Conservation (phyloP, 805 yeast species). For the Zygotorulaspora florentina region DNA sequence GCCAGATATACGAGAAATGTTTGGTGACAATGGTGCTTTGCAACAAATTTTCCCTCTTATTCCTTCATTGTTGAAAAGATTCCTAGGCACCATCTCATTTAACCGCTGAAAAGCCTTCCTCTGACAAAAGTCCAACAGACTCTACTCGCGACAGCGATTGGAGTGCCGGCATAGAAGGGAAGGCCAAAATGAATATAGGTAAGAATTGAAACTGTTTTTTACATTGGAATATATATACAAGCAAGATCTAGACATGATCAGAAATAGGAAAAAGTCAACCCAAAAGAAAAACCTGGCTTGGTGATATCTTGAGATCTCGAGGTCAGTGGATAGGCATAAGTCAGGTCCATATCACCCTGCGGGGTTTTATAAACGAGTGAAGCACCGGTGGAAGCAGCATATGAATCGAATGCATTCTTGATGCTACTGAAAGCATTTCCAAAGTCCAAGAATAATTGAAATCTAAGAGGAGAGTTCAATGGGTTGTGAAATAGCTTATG, state of each 20-base stretch:
- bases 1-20: no score
- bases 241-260: constrained; percentile 14
- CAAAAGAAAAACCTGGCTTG: constrained; percentile 55
- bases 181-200: no score
- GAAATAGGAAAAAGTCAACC: constrained; percentile 46
- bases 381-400: constrained; percentile 45
- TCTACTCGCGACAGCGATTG: no score
- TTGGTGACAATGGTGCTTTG: no score
- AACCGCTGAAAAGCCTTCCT: no score
- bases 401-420: constrained; percentile 18
- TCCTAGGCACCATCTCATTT: no score
- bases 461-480: constrained; percentile 45
- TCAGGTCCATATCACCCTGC: constrained; percentile 51
- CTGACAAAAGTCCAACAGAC: no score
- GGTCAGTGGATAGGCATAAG: constrained; percentile 51
- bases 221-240: neutral
- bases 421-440: constrained; percentile 43
- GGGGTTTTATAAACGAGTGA: constrained; percentile 53
- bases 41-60: no score
- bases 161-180: no score
- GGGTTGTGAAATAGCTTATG: constrained; percentile 50
- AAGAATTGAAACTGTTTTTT: neutral
- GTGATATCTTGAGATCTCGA: constrained; percentile 42
- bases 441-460: constrained; percentile 57
- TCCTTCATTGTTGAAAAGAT: no score